Evolutionary conservation across 2,329 filamentous ascomycete genomes (phyloP).

Genomic region (Clarireedia homoeocarpa): DNA sequence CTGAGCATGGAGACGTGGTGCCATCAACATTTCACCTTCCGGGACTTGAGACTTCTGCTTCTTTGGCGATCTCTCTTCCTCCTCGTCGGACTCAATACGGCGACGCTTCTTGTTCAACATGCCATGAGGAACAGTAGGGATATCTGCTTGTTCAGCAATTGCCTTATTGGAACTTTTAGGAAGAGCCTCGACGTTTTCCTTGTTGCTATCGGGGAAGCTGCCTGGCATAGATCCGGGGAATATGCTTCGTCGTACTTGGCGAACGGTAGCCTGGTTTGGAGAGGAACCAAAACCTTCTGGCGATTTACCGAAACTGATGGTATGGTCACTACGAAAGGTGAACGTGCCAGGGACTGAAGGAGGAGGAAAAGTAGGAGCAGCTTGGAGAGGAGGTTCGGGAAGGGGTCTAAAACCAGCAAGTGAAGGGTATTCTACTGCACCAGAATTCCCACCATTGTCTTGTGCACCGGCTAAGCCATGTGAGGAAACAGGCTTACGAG

Average conservation of each 20-base stretch:
- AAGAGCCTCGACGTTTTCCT: slow-evolving; percentile 43
- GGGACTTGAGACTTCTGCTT: slow-evolving; percentile 40
- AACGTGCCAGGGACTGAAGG: slow-evolving; percentile 48
- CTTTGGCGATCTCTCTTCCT: slow-evolving; percentile 48
- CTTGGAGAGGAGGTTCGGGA: slow-evolving; percentile 16
- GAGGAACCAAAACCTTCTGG: slow-evolving; percentile 47
- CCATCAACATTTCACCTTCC: slow-evolving; percentile 25
- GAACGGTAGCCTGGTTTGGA: slow-evolving; percentile 52
- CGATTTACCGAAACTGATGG: slow-evolving; percentile 47
- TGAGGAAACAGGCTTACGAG: neutral
- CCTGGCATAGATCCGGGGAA: slow-evolving; percentile 44
- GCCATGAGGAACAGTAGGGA: slow-evolving; percentile 46
- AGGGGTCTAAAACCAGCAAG: slow-evolving; percentile 22
- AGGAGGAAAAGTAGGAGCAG: slow-evolving; percentile 2
- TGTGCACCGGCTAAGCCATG: neutral
- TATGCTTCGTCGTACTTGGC: slow-evolving; percentile 49
- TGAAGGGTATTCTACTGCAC: slow-evolving; percentile 25
- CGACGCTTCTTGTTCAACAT: slow-evolving; percentile 60
- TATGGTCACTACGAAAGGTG: slow-evolving; percentile 59
- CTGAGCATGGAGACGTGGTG: slow-evolving; percentile 22
- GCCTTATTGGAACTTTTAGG: slow-evolving; percentile 4
- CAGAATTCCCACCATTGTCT: neutral
- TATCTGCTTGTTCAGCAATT: neutral
- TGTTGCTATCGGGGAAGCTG: slow-evolving; percentile 46
- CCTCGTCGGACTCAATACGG: slow-evolving; percentile 49